Conservation (phyloP, 345 rosid genomes). For the Brassica cretica region DNA sequence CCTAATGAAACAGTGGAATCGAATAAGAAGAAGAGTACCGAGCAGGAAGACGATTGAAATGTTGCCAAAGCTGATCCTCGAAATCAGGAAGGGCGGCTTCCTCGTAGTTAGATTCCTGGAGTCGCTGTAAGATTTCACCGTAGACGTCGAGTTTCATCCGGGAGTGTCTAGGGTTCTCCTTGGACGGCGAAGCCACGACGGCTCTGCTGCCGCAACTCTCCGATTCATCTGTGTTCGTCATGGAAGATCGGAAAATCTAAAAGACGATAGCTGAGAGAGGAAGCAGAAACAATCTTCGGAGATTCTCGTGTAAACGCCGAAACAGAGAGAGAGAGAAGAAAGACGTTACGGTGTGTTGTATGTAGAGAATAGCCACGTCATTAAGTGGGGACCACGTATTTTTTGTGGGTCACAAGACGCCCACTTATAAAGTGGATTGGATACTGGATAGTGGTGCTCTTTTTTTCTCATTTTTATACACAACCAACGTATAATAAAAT, state of each 20-base stretch:
- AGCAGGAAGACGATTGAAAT: conserved; percentile 91
- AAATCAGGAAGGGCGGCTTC: conserved; percentile 75
- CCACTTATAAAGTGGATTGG: conserved; percentile 11
- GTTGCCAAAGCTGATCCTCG: conserved; percentile 90
- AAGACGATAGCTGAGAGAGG: neutral
- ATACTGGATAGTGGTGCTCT: conserved; percentile 10
- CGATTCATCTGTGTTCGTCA: conserved; percentile 81
- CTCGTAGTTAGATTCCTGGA: conserved; percentile 66
- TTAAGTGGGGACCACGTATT: conserved; percentile 17
- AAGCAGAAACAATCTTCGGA: neutral
- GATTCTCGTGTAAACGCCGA: conserved; percentile 13
- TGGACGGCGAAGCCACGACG: conserved; percentile 49
- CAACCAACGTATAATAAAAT: neutral
- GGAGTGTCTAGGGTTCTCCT: conserved; percentile 66
- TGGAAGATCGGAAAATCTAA: conserved; percentile 27
- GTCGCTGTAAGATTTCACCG: conserved; percentile 68
- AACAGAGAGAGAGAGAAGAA: conserved; percentile 19
- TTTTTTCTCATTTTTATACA: neutral
- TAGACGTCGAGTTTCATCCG: conserved; percentile 89
- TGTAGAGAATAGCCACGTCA: conserved; percentile 36
- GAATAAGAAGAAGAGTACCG: conserved; percentile 48
- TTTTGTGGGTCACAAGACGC: conserved; percentile 26
- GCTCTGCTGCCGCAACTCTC: conserved; percentile 95
- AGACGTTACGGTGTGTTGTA: conserved; percentile 21
- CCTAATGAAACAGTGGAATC: conserved; percentile 4